These are phyloP conservation scores for Botrytis fragariae DNA, from an alignment of 2,329 filamentous ascomycete genomes.

Conservation along the genomic window DNA sequence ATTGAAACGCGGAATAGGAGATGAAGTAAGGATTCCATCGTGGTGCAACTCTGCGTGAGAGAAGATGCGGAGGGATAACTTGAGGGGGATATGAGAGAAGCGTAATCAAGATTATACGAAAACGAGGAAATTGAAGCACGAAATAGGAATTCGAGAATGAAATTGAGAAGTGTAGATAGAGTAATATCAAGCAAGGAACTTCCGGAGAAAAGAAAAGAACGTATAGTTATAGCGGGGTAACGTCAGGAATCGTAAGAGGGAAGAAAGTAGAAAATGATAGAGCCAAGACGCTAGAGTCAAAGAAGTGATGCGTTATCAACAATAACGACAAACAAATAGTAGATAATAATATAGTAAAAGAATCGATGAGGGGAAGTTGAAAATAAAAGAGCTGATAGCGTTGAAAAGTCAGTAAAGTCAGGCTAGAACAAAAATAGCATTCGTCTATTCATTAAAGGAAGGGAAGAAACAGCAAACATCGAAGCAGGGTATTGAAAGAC, in stretches of 20 bases:
- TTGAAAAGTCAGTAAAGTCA: fast-evolving
- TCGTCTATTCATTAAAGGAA: no score
- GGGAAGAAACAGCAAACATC: no score
- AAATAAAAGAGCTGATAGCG: background rate
- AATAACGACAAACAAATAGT: background rate
- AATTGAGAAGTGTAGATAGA: background rate
- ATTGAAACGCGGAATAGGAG: background rate
- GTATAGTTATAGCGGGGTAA: background rate
- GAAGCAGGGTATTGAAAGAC: fast-evolving
- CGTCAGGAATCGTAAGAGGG: fast-evolving
- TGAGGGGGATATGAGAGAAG: background rate
- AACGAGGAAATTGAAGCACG: fast-evolving
- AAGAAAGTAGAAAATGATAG: fast-evolving
- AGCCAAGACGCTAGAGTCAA: background rate
- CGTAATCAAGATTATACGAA: background rate
- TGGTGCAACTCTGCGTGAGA: background rate
- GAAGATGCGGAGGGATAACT: background rate
- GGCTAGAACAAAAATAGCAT: background rate
- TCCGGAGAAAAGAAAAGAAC: background rate
- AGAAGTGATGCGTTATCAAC: no score
- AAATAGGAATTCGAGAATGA: background rate
- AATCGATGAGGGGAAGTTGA: no score
- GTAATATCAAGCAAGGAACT: background rate
- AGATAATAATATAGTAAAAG: no score
- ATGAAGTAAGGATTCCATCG: background rate